Evolutionary conservation across 2,329 filamentous ascomycete species (phyloP), one percentile per base, ranked within the genome.

Genomic region (Claviceps maximensis): DNA sequence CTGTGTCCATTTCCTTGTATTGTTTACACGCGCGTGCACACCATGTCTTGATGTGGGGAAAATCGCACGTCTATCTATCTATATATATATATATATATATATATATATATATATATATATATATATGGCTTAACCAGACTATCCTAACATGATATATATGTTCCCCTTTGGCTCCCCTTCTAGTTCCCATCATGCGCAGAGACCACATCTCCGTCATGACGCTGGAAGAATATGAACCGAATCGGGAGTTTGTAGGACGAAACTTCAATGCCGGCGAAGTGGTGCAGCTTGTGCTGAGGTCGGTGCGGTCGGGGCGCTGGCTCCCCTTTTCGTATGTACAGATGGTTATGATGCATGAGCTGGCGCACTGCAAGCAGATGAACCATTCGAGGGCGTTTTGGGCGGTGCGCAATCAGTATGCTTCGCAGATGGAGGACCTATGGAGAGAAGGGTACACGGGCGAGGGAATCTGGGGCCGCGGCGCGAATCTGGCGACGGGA

Each of bases 301-400:
- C 86, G 0, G 77, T 75, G 0, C 72, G 70, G 4, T 78, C 76
- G 0, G 79, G 80, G 27, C 77, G 72, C 54, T 95, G 89, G 89
- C 72, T 95, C 23, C 86, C 87, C 0, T 89, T 93, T 63, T 75
- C 81, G 56, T 89, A 89, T 62, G 86, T 95, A 17, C 87, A 93
- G 68, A 91, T 93, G 86, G 87, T 94, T 58, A 94, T 95, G 89
- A 90, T 94, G 80, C 89, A 95, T 65, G 87, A 93, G 72, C 73
- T 94, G 31, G 88, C 88, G 3, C 88, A 94, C 66, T 90, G 86
- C 74, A 86, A 87, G 66, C 84, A 95, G 65, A 95, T 95, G 89
- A 94, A 95, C 65, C 89, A 95, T 65, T 85, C 82, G 1, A 77
- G 79, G 53, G 81, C 79, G 2, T 95, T 95, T 62, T 95, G 89